These are phyloP conservation scores for Neurospora sp. DNA, from an alignment of 495 filamentous ascomycete species.

Conservation along the genomic window DNA sequence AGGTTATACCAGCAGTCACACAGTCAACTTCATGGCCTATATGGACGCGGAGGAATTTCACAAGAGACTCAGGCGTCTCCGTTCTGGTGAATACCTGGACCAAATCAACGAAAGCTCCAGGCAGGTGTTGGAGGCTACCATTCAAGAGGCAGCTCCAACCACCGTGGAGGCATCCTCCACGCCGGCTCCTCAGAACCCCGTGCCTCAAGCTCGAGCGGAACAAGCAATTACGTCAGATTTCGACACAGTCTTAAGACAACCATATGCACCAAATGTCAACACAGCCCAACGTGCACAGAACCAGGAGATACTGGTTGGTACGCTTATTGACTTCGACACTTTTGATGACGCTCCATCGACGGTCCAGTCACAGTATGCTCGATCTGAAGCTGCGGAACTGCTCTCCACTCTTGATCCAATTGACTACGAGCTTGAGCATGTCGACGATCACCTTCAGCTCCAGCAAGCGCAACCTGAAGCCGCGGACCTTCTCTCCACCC, in stretches of 20 bases:
- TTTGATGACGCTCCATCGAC: not conserved
- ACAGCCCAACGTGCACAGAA: not conserved
- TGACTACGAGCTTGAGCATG: not conserved
- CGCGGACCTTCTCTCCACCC: not conserved
- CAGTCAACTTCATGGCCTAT: not conserved
- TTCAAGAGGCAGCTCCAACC: not conserved
- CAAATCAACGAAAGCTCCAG: not conserved
- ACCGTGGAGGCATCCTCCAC: not conserved
- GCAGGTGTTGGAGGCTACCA: not conserved
- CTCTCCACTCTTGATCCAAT: not conserved
- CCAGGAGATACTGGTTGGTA: not conserved
- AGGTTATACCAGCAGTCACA: not conserved
- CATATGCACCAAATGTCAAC: not conserved
- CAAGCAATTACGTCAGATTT: not conserved
- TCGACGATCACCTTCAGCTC: not conserved
- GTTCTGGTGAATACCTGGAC: not conserved
- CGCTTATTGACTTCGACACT: not conserved
- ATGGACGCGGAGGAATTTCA: not conserved
- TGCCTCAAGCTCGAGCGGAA: not conserved
- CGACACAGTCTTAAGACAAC: not conserved
- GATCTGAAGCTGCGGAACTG: not conserved
- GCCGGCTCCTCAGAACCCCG: not conserved
- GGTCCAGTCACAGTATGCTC: not conserved
- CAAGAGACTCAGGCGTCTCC: not conserved
- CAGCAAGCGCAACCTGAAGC: not conserved